phyloP scores from a whole-genome alignment of 345 rosid species.

The Euphorbia pulcherrima region DNA sequence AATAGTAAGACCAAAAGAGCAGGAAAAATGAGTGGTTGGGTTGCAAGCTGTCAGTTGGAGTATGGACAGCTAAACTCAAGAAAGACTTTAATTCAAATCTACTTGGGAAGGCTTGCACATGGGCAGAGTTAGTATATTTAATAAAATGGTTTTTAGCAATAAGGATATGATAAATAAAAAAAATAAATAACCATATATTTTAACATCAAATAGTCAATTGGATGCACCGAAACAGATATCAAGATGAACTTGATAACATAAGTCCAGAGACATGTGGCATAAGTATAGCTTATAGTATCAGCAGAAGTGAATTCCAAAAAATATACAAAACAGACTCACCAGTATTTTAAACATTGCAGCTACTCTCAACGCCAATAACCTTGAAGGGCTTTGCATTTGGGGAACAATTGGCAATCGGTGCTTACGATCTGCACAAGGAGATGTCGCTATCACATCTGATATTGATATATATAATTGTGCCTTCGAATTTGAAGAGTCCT shows the following conservation, averaged over 20 bases:
- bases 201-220: not conserved
- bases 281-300: not conserved
- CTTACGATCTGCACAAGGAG: slow-evolving; percentile 47
- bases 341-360: slow-evolving; percentile 79
- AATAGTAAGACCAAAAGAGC: not conserved
- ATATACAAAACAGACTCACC: slow-evolving; percentile 43
- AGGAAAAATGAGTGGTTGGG: not conserved
- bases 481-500: slow-evolving; percentile 65
- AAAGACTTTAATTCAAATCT: not conserved
- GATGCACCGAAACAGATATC: not conserved
- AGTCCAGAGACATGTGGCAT: not conserved
- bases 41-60: not conserved
- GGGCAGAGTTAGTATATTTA: not conserved
- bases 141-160: not conserved
- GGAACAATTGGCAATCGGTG: slow-evolving; percentile 59
- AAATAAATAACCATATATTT: not conserved
- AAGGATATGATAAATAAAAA: not conserved
- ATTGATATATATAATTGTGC: slow-evolving; percentile 52
- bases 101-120: not conserved
- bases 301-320: not conserved
- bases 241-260: not conserved
- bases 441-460: slow-evolving; percentile 59
- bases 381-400: slow-evolving; percentile 56
- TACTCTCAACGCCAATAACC: slow-evolving; percentile 73
- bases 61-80: not conserved